Evolutionary conservation across 2,329 filamentous ascomycete genomes (phyloP).

Genomic region (Lasiodiplodia citricola): DNA sequence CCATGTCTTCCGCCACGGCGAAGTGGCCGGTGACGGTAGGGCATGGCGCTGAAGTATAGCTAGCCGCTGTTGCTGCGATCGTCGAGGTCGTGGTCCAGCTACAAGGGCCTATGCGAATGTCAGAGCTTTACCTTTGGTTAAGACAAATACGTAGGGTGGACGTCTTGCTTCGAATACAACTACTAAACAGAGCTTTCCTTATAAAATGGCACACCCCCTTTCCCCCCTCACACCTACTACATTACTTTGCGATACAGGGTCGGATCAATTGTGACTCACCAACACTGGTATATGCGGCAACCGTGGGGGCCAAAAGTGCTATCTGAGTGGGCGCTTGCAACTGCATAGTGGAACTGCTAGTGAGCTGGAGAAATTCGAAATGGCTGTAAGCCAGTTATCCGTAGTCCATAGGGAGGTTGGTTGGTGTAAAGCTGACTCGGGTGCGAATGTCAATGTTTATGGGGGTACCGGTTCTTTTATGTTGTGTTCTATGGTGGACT

Average conservation of each 20-base stretch:
- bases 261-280: not conserved
- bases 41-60: not conserved
- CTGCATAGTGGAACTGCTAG: not conserved
- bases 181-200: too few relatives aligned
- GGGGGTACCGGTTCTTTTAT: not conserved
- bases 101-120: not conserved
- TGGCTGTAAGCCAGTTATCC: not conserved
- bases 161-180: not conserved
- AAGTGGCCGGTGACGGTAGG: constrained; percentile 7
- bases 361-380: not conserved
- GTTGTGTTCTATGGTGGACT: not conserved
- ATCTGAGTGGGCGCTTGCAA: not conserved
- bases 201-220: too few relatives aligned
- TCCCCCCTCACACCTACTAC: not conserved
- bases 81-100: not conserved
- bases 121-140: not conserved
- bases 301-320: not conserved
- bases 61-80: not conserved
- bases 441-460: not conserved
- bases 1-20: not conserved
- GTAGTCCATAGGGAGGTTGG: not conserved
- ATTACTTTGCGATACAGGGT: not conserved
- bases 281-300: not conserved
- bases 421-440: not conserved
- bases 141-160: not conserved